Evolutionary conservation across 1,139 yeast genomes (phyloP).

Genomic region (Saccharomycopsis hybrid): DNA sequence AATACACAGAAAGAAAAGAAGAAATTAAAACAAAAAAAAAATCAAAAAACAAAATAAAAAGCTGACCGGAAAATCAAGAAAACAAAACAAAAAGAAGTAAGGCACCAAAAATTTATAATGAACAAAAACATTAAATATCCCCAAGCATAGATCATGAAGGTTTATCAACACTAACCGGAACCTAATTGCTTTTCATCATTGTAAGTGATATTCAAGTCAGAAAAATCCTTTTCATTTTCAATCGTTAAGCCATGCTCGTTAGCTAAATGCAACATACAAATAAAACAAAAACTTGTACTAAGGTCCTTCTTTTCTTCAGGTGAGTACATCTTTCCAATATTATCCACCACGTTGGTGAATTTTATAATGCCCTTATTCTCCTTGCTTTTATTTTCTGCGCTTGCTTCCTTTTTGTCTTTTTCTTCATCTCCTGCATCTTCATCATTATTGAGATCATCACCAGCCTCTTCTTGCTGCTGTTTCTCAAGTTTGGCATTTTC

Average conservation of each 20-base stretch:
- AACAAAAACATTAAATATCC: too few species aligned
- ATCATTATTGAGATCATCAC: background rate
- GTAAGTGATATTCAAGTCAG: constrained; percentile 45
- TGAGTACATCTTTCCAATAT: constrained; percentile 48
- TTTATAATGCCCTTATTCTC: constrained; percentile 17
- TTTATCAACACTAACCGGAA: too few species aligned
- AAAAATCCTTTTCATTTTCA: constrained; percentile 45
- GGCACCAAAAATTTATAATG: too few species aligned
- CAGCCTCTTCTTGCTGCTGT: background rate
- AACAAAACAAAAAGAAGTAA: too few species aligned
- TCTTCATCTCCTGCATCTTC: background rate
- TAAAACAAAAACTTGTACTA: constrained; percentile 64
- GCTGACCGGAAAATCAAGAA: too few species aligned
- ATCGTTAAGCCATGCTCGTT: constrained; percentile 78
- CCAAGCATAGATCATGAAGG: too few species aligned
- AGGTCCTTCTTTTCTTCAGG: constrained; percentile 53
- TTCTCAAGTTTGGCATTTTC: constrained; percentile 10
- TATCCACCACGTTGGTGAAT: constrained; percentile 37
- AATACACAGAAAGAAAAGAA: too few species aligned
- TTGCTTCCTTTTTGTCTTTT: background rate
- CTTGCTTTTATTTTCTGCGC: too few species aligned
- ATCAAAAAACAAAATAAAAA: too few species aligned
- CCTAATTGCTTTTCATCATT: background rate
- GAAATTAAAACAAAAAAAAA: too few species aligned
- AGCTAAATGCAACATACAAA: constrained; percentile 66